phyloP scores from a whole-genome alignment of 2,329 filamentous ascomycete species.

The Tolypocladium album region DNA sequence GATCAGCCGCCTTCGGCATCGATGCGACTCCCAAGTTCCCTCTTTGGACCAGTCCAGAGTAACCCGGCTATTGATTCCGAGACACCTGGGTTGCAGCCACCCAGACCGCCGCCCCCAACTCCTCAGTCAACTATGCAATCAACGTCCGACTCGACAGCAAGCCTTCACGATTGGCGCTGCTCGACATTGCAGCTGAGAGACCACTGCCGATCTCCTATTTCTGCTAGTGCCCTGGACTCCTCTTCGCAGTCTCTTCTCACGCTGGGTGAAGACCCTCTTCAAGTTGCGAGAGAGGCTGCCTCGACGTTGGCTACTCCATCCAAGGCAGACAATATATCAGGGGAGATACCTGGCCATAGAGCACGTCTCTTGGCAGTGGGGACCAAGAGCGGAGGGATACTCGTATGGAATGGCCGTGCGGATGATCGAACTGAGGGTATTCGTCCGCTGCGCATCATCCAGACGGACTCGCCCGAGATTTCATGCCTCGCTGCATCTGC shows the following conservation, averaged over 20 bases:
- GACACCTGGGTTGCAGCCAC: slow-evolving; percentile 10
- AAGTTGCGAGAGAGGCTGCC: slow-evolving; percentile 29
- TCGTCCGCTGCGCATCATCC: slow-evolving; percentile 66
- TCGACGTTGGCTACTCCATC: slow-evolving; percentile 36
- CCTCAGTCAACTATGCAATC: slow-evolving; percentile 12
- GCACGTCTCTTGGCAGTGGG: slow-evolving; percentile 74
- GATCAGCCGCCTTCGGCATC: slow-evolving; percentile 2
- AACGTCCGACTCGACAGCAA: slow-evolving; percentile 5
- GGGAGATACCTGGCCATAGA: slow-evolving; percentile 73
- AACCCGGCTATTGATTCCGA: neutral
- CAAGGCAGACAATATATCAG: slow-evolving; percentile 20
- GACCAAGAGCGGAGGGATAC: slow-evolving; percentile 63
- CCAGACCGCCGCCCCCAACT: slow-evolving; percentile 11
- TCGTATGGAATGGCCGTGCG: slow-evolving; percentile 79
- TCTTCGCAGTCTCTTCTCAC: slow-evolving; percentile 65
- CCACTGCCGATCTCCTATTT: slow-evolving; percentile 51
- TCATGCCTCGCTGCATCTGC: slow-evolving; percentile 75
- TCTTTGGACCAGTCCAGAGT: slow-evolving; percentile 15
- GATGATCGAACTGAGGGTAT: slow-evolving; percentile 35
- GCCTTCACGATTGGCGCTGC: slow-evolving; percentile 19
- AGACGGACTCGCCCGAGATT: slow-evolving; percentile 83
- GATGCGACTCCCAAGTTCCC: slow-evolving; percentile 10
- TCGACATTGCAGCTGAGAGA: slow-evolving; percentile 39
- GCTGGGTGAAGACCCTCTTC: slow-evolving; percentile 65
- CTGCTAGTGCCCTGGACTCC: slow-evolving; percentile 59